Evolutionary conservation across 2,329 filamentous ascomycete species (phyloP).

Genomic region (Claviceps pazoutovae): DNA sequence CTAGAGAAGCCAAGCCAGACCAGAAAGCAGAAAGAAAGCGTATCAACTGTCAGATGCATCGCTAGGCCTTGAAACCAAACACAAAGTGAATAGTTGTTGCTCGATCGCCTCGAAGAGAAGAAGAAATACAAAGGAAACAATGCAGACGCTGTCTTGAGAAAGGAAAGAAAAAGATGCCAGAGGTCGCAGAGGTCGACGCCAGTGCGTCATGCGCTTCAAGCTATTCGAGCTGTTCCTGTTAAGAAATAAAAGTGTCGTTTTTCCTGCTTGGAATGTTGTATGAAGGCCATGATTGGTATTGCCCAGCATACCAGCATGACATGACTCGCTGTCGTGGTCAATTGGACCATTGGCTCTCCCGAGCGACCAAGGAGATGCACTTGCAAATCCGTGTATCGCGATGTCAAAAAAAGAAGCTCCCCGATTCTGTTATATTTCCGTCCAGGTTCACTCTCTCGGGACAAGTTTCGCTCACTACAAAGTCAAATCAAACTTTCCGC

Average conservation of each 20-base stretch:
- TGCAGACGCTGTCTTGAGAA: neutral
- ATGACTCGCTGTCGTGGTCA: neutral
- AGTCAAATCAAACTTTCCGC: neutral
- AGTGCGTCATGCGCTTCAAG: neutral
- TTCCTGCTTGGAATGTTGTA: neutral
- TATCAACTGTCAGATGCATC: neutral
- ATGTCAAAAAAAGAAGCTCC: too few relatives aligned
- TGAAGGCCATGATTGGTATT: neutral
- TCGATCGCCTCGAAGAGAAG: neutral
- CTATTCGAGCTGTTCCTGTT: neutral
- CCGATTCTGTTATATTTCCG: too few relatives aligned
- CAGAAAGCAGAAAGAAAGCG: neutral
- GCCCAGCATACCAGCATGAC: neutral
- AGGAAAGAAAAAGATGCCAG: neutral
- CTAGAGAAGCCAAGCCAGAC: too few relatives aligned
- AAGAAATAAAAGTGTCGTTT: neutral
- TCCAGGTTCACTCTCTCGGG: too few relatives aligned
- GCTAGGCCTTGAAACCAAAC: neutral
- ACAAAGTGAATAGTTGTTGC: constrained; percentile 1
- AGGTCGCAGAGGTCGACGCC: neutral
- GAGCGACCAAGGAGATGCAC: too few relatives aligned
- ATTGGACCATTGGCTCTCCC: too few relatives aligned
- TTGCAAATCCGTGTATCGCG: too few relatives aligned
- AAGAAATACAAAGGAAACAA: neutral
- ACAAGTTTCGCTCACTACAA: neutral